A percentile compares a stretch with the other conserved stretches of the same genome.
Conservation (phyloP, 2,329 filamentous ascomycete species). For the Colletotrichum sp. region DNA sequence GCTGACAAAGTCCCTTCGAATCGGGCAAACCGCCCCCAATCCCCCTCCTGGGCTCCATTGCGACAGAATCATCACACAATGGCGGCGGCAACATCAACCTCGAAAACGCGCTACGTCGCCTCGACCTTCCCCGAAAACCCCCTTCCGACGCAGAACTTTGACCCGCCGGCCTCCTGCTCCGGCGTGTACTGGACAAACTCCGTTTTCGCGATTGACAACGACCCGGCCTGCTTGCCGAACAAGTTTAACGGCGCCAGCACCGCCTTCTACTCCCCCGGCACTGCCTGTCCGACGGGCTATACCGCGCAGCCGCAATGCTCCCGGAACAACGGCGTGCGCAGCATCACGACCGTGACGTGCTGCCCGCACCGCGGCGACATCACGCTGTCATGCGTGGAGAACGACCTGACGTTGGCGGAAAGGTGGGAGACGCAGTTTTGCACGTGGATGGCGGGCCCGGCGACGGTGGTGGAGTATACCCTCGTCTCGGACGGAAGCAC, state of each 20-base stretch:
- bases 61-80: neutral
- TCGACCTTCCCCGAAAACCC: conserved; percentile 22
- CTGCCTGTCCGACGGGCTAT: conserved; percentile 15
- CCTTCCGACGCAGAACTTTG: conserved; percentile 26
- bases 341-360: conserved; percentile 31
- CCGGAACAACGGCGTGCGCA: conserved; percentile 24
- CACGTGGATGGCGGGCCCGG: conserved; percentile 25
- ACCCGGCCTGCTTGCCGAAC: conserved; percentile 24
- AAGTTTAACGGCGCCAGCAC: conserved; percentile 21
- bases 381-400: conserved; percentile 24
- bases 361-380: conserved; percentile 26
- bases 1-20: neutral
- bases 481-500: conserved; percentile 10
- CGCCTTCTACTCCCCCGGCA: conserved; percentile 22
- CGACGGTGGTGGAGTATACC: conserved; percentile 20
- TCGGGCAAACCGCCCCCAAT: neutral
- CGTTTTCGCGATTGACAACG: conserved; percentile 24
- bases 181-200: conserved; percentile 20
- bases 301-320: conserved; percentile 31
- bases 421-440: conserved; percentile 27
- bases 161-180: conserved; percentile 18
- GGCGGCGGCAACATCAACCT: neutral
- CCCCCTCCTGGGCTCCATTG: neutral
- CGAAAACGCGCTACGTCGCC: conserved; percentile 15
- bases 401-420: conserved; percentile 18